These are phyloP conservation scores for Mortierella claussenii DNA, from an alignment of 192 early-diverging fungal genomes.

Conservation along the genomic window DNA sequence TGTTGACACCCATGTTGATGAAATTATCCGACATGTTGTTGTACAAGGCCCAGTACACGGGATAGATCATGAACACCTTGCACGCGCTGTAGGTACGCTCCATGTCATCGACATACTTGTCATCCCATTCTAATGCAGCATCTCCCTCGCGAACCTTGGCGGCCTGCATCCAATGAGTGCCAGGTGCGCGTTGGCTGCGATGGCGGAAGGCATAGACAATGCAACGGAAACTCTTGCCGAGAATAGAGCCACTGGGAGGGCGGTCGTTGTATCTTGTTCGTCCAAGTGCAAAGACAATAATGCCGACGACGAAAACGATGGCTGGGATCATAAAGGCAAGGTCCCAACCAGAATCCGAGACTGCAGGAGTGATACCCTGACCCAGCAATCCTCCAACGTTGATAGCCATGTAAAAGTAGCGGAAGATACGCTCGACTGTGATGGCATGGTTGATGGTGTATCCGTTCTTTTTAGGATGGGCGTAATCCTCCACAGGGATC, in stretches of 20 bases:
- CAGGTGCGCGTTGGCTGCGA: constrained; percentile 24
- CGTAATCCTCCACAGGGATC: constrained; percentile 61
- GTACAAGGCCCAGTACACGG: constrained; percentile 73
- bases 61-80: constrained; percentile 73
- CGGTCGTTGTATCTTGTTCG: constrained; percentile 60
- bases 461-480: constrained; percentile 61
- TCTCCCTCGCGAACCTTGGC: constrained; percentile 51
- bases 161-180: constrained; percentile 58
- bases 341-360: constrained; percentile 65
- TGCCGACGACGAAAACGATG: constrained; percentile 65
- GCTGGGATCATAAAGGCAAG: constrained; percentile 68
- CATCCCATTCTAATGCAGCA: constrained; percentile 58
- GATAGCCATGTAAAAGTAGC: constrained; percentile 79
- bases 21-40: constrained; percentile 73
- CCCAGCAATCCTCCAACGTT: constrained; percentile 71
- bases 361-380: constrained; percentile 67
- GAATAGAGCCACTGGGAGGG: constrained; percentile 66
- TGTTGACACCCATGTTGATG: constrained; percentile 70
- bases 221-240: constrained; percentile 59
- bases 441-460: constrained; percentile 68
- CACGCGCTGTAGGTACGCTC: constrained; percentile 64
- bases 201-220: constrained; percentile 47
- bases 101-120: constrained; percentile 68
- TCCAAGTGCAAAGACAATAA: constrained; percentile 63
- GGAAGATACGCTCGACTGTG: constrained; percentile 74